A percentile compares a stretch with the other conserved stretches of the same genome.
These are phyloP conservation scores for Ambrosia trifida DNA, from an alignment of 129 eudicot genomes.

Conservation along the genomic window DNA sequence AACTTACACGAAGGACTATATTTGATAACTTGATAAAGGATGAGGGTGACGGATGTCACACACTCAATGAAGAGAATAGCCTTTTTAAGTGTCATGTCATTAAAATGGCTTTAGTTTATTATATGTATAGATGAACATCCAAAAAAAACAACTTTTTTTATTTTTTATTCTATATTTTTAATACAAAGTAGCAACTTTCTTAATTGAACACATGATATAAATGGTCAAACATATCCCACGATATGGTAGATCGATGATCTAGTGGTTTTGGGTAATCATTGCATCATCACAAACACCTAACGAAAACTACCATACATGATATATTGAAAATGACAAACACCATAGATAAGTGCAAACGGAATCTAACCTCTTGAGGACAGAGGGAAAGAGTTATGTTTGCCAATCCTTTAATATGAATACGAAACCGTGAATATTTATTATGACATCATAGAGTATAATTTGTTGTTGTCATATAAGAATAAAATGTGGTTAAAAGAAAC, in stretches of 20 bases:
- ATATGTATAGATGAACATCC: too few relatives aligned
- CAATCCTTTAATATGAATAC: neutral
- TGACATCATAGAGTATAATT: neutral
- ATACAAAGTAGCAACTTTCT: too few relatives aligned
- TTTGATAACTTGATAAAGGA: too few relatives aligned
- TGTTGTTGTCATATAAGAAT: neutral
- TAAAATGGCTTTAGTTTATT: too few relatives aligned
- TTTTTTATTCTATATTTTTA: too few relatives aligned
- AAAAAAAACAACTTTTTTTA: too few relatives aligned
- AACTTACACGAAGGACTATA: too few relatives aligned
- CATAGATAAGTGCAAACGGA: neutral
- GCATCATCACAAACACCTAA: neutral
- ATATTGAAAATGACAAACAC: neutral
- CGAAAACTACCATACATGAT: neutral
- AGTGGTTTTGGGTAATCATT: neutral
- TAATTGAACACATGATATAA: too few relatives aligned
- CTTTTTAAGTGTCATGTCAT: too few relatives aligned
- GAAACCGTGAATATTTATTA: neutral
- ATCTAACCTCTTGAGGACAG: constrained; percentile 1
- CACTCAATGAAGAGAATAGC: too few relatives aligned
- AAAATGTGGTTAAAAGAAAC: neutral
- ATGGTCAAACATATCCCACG: too few relatives aligned
- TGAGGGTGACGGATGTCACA: too few relatives aligned
- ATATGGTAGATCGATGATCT: neutral
- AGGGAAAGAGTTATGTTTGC: neutral